Base-by-base conservation (phyloP, 371 early-diverging fungal species). In the Mucor indicus region DNA sequence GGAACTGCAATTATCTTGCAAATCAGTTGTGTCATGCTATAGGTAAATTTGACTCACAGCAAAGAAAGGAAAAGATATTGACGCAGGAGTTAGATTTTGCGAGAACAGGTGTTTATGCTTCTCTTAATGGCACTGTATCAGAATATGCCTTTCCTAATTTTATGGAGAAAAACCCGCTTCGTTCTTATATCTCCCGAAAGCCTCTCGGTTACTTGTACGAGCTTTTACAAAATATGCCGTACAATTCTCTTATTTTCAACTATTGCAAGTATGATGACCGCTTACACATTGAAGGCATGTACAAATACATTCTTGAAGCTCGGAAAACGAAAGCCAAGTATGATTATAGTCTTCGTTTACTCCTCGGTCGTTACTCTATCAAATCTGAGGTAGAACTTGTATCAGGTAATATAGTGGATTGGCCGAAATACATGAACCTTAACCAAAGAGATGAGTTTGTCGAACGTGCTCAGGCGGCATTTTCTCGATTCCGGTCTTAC, bases 111-210 rank as follows among this genome's bases (percentile, higher is more conserved):
- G 43, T 56, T 12, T 57, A 68, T 4, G 64, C 50, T 0, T 45
- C 71, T 7, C 20, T 58, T 12, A 56, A 40, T 1, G 23, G 27
- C 0, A 74, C 75, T 3, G 48, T 75, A 1, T 39, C 55, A 11
- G 76, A 80, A 1, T 59, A 45, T 13, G 47, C 50, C 3, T 84
- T 64, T 40, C 92, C 92, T 2, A 86, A 89, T 43, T 91, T 84
- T 53, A 83, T 89, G 86, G 71, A 83, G 21, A 72, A 77, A 38
- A 49, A 55, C 0, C 44, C 44, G 12, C 64, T 72, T 13, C 35
- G 40, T 11, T 46, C 68, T 0, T 89, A 88, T 44, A 5, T 1
- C 0, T 83, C 84, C 4, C 38, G 42, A 27, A 75, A 79, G 15
- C 67, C 77, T 2, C 40, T 84, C 0, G 87, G 87, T 0, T 39